Conservation (phyloP, 179 eudicot species). For the Silene noctiflora region DNA sequence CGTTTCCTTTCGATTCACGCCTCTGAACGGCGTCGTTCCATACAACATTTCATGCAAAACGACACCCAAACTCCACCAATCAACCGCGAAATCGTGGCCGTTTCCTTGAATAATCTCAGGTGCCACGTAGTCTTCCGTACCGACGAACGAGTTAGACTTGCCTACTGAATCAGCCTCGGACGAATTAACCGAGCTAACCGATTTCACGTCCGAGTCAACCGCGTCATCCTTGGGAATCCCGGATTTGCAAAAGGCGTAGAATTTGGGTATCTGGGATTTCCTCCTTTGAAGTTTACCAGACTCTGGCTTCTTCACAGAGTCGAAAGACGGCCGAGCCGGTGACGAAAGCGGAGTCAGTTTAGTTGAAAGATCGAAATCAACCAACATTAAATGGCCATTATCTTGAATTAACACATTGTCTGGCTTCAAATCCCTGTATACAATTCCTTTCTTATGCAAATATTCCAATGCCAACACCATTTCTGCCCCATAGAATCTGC, state of each 20-base stretch:
- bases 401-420: slow-evolving; percentile 77
- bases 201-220: slow-evolving; percentile 22
- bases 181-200: slow-evolving; percentile 31
- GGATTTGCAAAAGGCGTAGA: slow-evolving; percentile 33
- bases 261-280: slow-evolving; percentile 28
- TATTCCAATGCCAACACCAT: slow-evolving; percentile 80
- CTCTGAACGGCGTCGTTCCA: slow-evolving; percentile 74
- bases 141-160: slow-evolving; percentile 84
- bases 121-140: slow-evolving; percentile 90
- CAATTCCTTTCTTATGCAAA: slow-evolving; percentile 69
- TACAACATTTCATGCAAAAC: slow-evolving; percentile 80
- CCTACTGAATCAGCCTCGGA: slow-evolving; percentile 40
- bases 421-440: slow-evolving; percentile 85
- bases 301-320: slow-evolving; percentile 8
- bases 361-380: slow-evolving; percentile 87
- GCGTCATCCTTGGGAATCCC: slow-evolving; percentile 40
- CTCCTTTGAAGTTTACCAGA: slow-evolving; percentile 4
- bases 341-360: slow-evolving; percentile 56
- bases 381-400: slow-evolving; percentile 81
- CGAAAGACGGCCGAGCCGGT: slow-evolving; percentile 6
- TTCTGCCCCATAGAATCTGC: slow-evolving; percentile 87
- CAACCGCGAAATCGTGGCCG: slow-evolving; percentile 77
- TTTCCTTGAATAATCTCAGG: slow-evolving; percentile 65
- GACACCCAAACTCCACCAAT: slow-evolving; percentile 84
- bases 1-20: slow-evolving; percentile 67